Percentiles rank a stretch among this genome's conserved stretches.
These are phyloP conservation scores for Gossypium turneri DNA, from an alignment of 345 rosid genomes.

Conservation along the genomic window DNA sequence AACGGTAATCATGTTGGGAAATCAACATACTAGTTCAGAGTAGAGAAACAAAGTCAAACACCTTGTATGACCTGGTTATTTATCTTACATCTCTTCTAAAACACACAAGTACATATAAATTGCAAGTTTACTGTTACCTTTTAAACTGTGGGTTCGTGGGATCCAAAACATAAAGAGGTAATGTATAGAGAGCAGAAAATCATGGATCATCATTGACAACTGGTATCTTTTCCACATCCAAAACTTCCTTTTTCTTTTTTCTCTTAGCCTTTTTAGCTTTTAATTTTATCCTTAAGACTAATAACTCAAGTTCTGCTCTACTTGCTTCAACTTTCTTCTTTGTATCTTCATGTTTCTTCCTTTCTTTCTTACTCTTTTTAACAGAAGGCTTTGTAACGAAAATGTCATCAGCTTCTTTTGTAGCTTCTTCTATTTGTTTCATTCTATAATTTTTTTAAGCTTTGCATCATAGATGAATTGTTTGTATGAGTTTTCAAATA, in stretches of 20 bases:
- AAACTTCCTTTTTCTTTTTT: constrained; percentile 45
- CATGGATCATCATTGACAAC: constrained; percentile 55
- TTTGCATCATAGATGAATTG: too few species aligned
- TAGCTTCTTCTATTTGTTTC: constrained; percentile 18
- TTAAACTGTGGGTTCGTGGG: constrained; percentile 95
- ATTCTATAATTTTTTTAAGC: too few species aligned
- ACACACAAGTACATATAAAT: neutral
- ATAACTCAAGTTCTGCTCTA: constrained; percentile 77
- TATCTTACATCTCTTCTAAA: neutral
- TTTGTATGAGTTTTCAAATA: too few species aligned
- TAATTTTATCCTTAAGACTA: constrained; percentile 76
- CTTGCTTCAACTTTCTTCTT: constrained; percentile 50
- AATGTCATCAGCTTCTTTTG: constrained; percentile 59
- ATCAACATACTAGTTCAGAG: neutral
- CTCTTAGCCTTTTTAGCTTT: constrained; percentile 57
- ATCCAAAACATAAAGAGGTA: constrained; percentile 71
- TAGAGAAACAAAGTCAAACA: too few species aligned
- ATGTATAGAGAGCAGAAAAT: constrained; percentile 52
- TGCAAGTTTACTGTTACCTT: constrained; percentile 58
- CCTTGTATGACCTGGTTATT: neutral
- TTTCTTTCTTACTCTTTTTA: constrained; percentile 40
- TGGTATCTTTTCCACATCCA: constrained; percentile 67
- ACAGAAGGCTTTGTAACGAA: constrained; percentile 55
- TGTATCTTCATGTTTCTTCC: constrained; percentile 27
- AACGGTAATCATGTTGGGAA: neutral